Percentiles rank a stretch among this genome's conserved stretches.
These are phyloP conservation scores for Thermothelomyces thermophilus DNA, from an alignment of 2,329 filamentous ascomycete genomes.

Conservation along the genomic window DNA sequence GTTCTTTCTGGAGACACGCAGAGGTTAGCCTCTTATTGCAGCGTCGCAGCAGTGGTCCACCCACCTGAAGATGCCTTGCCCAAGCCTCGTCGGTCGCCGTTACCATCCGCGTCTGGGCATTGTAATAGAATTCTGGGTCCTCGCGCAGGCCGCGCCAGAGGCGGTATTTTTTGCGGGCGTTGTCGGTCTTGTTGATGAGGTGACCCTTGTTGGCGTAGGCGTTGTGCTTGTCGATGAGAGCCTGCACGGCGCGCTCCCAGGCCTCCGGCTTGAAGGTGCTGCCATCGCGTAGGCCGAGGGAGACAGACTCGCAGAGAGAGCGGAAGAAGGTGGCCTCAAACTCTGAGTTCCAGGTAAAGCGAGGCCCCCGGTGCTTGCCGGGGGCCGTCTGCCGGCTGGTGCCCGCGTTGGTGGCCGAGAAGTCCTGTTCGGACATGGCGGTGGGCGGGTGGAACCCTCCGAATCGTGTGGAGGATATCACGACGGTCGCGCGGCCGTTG, in stretches of 20 bases:
- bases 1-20: constrained; percentile 42
- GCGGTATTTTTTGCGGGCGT: constrained; percentile 57
- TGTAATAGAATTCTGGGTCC: constrained; percentile 51
- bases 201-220: constrained; percentile 55
- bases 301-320: constrained; percentile 53
- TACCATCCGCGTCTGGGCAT: constrained; percentile 43
- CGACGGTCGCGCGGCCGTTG: background rate
- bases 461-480: background rate
- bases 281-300: constrained; percentile 49
- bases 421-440: constrained; percentile 32
- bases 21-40: constrained; percentile 14
- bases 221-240: constrained; percentile 48
- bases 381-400: constrained; percentile 13
- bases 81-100: constrained; percentile 52
- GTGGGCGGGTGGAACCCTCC: constrained; percentile 6
- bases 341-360: constrained; percentile 54
- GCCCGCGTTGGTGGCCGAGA: constrained; percentile 17
- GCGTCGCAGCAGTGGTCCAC: constrained; percentile 18
- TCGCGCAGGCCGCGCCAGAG: constrained; percentile 53
- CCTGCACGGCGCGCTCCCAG: constrained; percentile 51
- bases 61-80: constrained; percentile 51
- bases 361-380: constrained; percentile 36
- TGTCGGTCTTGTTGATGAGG: constrained; percentile 58
- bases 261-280: constrained; percentile 57
- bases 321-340: constrained; percentile 56